Conservation (phyloP, 768 basidiomycete species). For the Suillus subluteus region DNA sequence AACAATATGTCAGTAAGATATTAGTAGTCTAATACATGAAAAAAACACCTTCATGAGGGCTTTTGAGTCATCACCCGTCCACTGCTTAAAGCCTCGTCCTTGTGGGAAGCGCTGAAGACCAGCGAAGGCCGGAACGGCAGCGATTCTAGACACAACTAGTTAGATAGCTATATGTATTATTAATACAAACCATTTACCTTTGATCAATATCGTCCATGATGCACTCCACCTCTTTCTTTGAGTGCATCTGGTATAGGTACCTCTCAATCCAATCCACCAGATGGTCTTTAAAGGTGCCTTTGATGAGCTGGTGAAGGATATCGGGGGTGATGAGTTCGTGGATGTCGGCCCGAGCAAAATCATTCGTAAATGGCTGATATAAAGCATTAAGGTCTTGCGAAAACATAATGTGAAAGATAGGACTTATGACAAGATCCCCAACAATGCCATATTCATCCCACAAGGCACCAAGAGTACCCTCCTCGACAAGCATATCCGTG, state of each 20-base stretch:
- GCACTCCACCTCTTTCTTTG: too few species aligned
- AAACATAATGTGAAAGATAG: neutral
- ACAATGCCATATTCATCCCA: conserved; percentile 42
- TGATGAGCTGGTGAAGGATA: conserved; percentile 44
- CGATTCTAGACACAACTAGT: too few species aligned
- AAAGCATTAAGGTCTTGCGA: neutral
- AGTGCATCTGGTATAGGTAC: too few species aligned
- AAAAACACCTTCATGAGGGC: conserved; percentile 18
- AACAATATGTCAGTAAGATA: neutral
- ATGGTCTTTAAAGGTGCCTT: too few species aligned
- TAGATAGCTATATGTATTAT: too few species aligned
- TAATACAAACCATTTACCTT: too few species aligned
- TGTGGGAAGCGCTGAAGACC: too few species aligned
- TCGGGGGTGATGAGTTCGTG: conserved; percentile 40
- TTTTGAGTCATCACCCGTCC: too few species aligned
- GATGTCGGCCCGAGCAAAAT: conserved; percentile 26
- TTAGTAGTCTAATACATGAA: neutral
- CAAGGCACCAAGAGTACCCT: conserved; percentile 14
- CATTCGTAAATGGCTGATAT: conserved; percentile 12
- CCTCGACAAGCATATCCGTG: conserved; percentile 24
- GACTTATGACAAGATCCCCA: conserved; percentile 20
- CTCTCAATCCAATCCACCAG: too few species aligned
- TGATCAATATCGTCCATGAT: too few species aligned
- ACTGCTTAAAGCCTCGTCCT: too few species aligned
- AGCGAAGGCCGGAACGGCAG: too few species aligned